phyloP scores from a whole-genome alignment of 352 stramenopile species.

The Pythium chondricola region DNA sequence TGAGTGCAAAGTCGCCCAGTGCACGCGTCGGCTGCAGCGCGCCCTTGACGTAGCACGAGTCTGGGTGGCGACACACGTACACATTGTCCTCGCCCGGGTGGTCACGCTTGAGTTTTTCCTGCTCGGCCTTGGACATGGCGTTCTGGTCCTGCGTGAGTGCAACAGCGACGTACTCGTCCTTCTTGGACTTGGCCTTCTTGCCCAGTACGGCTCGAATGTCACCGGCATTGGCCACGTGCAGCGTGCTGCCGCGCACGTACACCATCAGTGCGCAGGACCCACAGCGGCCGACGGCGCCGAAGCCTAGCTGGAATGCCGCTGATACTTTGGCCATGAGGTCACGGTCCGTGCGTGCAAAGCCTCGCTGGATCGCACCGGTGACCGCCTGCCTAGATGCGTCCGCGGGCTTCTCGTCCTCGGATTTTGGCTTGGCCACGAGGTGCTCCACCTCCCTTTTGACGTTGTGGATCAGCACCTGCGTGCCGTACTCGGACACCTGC shows the following conservation, averaged over 20 bases:
- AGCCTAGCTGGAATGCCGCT: slow-evolving; percentile 87
- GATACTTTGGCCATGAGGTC: slow-evolving; percentile 78
- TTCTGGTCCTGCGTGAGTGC: slow-evolving; percentile 91
- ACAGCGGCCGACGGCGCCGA: slow-evolving; percentile 83
- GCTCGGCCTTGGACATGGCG: slow-evolving; percentile 81
- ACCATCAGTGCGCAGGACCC: slow-evolving; percentile 85
- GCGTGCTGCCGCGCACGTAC: slow-evolving; percentile 58
- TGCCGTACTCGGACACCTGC: slow-evolving; percentile 89
- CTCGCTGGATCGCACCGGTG: slow-evolving; percentile 63
- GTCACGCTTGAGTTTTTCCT: slow-evolving; percentile 75
- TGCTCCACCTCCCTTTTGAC: slow-evolving; percentile 63
- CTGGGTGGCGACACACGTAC: slow-evolving; percentile 86
- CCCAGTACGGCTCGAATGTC: slow-evolving; percentile 81
- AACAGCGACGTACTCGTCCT: slow-evolving; percentile 45
- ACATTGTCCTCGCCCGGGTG: slow-evolving; percentile 88
- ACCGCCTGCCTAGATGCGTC: slow-evolving; percentile 44
- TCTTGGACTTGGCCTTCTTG: slow-evolving; percentile 21
- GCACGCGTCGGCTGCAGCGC: slow-evolving; percentile 86
- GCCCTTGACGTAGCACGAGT: slow-evolving; percentile 93
- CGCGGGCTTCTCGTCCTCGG: slow-evolving; percentile 6
- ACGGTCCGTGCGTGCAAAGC: slow-evolving; percentile 84
- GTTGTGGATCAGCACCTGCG: slow-evolving; percentile 72
- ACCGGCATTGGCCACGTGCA: slow-evolving; percentile 86
- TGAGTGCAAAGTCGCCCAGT: slow-evolving; percentile 91
- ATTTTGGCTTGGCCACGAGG: slow-evolving; percentile 21